These are phyloP conservation scores for Calonectria pseudoturangicola DNA, from an alignment of 2,329 filamentous ascomycete species.

Conservation along the genomic window DNA sequence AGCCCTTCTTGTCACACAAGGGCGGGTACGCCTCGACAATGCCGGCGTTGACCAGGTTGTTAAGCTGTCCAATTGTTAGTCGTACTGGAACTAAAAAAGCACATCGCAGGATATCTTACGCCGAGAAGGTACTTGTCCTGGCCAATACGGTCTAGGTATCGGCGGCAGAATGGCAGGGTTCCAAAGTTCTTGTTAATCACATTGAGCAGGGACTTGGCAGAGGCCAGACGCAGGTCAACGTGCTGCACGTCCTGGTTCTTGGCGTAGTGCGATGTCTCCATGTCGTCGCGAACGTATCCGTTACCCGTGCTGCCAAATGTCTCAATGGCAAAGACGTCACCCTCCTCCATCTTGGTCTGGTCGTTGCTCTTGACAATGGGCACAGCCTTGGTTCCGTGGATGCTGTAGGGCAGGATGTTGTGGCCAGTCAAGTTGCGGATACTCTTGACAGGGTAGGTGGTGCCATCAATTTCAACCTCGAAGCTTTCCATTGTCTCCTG, in stretches of 20 bases:
- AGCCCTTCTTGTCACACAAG: slow-evolving; percentile 93
- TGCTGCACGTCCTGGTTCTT: slow-evolving; percentile 83
- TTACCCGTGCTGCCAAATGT: slow-evolving; percentile 96
- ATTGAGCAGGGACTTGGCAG: slow-evolving; percentile 88
- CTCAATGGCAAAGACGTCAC: slow-evolving; percentile 95
- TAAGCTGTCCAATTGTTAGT: slow-evolving; percentile 74
- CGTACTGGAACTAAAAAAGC: slow-evolving; percentile 39
- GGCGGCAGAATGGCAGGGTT: slow-evolving; percentile 91
- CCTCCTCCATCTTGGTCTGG: slow-evolving; percentile 97
- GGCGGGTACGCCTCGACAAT: slow-evolving; percentile 95
- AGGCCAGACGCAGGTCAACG: slow-evolving; percentile 84
- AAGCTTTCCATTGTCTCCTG: slow-evolving; percentile 97
- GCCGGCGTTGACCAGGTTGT: slow-evolving; percentile 87
- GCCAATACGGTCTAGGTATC: slow-evolving; percentile 93
- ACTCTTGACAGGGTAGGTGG: slow-evolving; percentile 86
- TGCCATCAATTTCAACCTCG: slow-evolving; percentile 88
- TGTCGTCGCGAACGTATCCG: slow-evolving; percentile 90
- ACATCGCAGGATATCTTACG: slow-evolving; percentile 69
- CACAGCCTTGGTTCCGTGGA: slow-evolving; percentile 94
- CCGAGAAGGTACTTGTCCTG: slow-evolving; percentile 96
- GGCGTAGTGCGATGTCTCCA: slow-evolving; percentile 93
- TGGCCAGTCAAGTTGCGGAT: slow-evolving; percentile 93
- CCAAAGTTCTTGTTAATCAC: slow-evolving; percentile 98
- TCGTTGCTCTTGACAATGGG: slow-evolving; percentile 93
- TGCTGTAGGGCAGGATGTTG: slow-evolving; percentile 91